Base-by-base conservation (phyloP, 2,329 filamentous ascomycete genomes). In the Chlorencoelia australis region DNA sequence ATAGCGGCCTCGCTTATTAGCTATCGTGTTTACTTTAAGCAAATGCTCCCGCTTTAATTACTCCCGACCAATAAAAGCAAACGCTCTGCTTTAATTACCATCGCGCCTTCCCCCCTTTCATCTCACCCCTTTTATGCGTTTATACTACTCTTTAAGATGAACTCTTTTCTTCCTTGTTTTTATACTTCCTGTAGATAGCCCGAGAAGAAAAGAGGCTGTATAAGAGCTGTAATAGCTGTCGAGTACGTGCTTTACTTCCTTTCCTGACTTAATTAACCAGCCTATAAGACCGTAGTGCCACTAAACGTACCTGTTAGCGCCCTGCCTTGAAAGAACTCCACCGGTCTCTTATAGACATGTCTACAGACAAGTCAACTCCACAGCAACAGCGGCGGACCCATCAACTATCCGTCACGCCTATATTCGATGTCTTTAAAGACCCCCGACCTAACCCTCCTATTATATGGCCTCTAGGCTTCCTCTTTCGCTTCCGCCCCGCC, bases 71-170 rank as follows among this genome's bases (percentile, higher is more conserved):
- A n/a, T n/a, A n/a, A n/a, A n/a, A n/a, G n/a, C n/a, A n/a, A n/a
- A n/a, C n/a, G n/a, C n/a, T n/a, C n/a, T n/a, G n/a, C n/a, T n/a
- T n/a, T n/a, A n/a, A n/a, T n/a, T n/a, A n/a, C n/a, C n/a, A n/a
- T n/a, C n/a, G n/a, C n/a, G n/a, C n/a, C n/a, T n/a, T n/a, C n/a
- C n/a, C n/a, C n/a, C n/a, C n/a, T n/a, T n/a, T n/a, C n/a, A n/a
- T n/a, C n/a, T n/a, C n/a, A n/a, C n/a, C 21, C 11, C 21, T 24
- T 7, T 24, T 24, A 24, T 11, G 21, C 21, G 21, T 11, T 7
- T 7, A 24, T 11, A 26, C 5, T 33, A 16, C 18, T 34, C 28
- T 29, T 35, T 35, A 33, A 41, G 37, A 44, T 44, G 35, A 30
- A 24, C 26, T 34, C 28, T 33, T 15, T 33, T 10, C 6, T 24